These are phyloP conservation scores for Aspergillus ellipticus DNA, from an alignment of 495 filamentous ascomycete genomes.

Conservation along the genomic window DNA sequence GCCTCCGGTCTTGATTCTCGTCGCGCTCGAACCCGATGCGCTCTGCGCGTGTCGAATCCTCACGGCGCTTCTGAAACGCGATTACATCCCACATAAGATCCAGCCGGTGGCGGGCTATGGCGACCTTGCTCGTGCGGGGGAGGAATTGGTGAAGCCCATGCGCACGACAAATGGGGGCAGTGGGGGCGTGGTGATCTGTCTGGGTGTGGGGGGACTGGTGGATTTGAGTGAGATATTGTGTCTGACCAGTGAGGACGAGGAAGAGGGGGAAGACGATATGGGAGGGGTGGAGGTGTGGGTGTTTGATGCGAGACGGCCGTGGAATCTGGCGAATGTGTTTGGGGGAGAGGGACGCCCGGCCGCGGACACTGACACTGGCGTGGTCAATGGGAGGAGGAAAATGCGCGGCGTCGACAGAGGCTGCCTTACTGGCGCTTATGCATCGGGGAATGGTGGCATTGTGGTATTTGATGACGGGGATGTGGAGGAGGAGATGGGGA, in stretches of 20 bases:
- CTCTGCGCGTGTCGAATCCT: constrained; percentile 95
- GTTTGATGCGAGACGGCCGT: constrained; percentile 84
- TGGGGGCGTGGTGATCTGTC: constrained; percentile 84
- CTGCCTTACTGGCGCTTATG: constrained; percentile 64
- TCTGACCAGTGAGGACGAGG: constrained; percentile 49
- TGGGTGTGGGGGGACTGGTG: constrained; percentile 87
- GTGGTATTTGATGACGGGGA: constrained; percentile 95
- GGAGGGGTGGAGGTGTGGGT: constrained; percentile 90
- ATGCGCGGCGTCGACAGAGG: constrained; percentile 56
- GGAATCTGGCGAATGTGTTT: constrained; percentile 94
- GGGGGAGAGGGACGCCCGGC: constrained; percentile 61
- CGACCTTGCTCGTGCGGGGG: constrained; percentile 74
- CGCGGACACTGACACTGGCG: constrained; percentile 38
- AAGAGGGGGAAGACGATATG: constrained; percentile 55
- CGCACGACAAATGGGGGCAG: constrained; percentile 72
- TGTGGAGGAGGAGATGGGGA: constrained; percentile 77
- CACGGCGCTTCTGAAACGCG: constrained; percentile 83
- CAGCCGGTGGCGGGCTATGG: constrained; percentile 90
- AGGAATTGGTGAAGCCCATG: constrained; percentile 77
- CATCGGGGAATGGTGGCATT: constrained; percentile 75
- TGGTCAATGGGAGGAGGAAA: constrained; percentile 49
- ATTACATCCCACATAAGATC: constrained; percentile 98
- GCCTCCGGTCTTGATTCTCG: constrained; percentile 86
- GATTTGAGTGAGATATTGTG: constrained; percentile 75
- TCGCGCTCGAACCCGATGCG: constrained; percentile 90